Evolutionary conservation across 2,329 filamentous ascomycete genomes (phyloP), one percentile per base, ranked within the genome.

Genomic region (Aspergillus sp.): DNA sequence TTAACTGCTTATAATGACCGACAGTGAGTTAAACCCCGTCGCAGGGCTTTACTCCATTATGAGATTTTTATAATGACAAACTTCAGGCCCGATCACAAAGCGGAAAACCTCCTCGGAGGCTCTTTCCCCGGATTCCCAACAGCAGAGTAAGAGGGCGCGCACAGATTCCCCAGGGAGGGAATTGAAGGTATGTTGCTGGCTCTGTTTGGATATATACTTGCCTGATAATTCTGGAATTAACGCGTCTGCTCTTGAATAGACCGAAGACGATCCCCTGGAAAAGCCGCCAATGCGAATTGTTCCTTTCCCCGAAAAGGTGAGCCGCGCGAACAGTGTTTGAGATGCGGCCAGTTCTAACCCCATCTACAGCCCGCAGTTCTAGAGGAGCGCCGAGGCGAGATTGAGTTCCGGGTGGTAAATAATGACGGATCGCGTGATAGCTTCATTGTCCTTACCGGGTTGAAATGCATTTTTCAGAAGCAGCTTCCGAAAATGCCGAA

Each of bases 401-500:
- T 99, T 66, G 92, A 98, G 74, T 98, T 98, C 74, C 88, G 93
- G 48, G 95, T 98, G 6, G 95, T 99, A 68, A 98, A 98, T 81
- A 99, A 99, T 71, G 95, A 99, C 71, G 90, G 90, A 68, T 83
- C 87, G 39, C 85, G 89, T 63, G 91, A 96, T 69, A 96, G 90
- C 70, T 87, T 93, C 64, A 96, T 98, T 70, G 96, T 99, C 66
- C 82, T 99, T 58, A 97, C 93, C 0, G 95, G 95, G 14, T 81
- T 99, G 55, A 99, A 98, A 73, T 96, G 93, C 71, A 96, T 99
- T 64, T 98, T 99, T 69, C 95, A 99, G 73, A 98, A 98, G 68
- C 95, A 99, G 72, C 82, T 99, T 6, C 95, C 95, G 0, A 98
- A 98, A 76, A 99, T 99, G 95, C 95, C 95, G 14, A 97, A 98